These are phyloP conservation scores for Xylaria intraflava DNA, from an alignment of 495 filamentous ascomycete species.

Conservation along the genomic window DNA sequence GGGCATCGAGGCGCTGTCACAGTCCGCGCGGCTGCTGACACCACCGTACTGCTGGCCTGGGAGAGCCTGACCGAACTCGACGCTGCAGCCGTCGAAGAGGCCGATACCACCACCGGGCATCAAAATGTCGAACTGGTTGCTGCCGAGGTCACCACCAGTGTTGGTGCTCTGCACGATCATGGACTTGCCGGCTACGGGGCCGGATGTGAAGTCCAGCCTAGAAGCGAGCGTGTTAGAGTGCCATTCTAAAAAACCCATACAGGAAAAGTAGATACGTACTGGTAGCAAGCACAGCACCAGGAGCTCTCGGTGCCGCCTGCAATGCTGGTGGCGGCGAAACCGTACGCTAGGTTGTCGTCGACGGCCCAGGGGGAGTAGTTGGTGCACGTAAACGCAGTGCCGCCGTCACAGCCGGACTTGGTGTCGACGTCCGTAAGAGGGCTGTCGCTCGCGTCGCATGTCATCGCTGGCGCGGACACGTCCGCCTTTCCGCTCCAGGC, in stretches of 20 bases:
- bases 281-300: conserved; percentile 55
- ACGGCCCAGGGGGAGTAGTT: conserved; percentile 51
- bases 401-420: conserved; percentile 36
- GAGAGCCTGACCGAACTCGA: conserved; percentile 45
- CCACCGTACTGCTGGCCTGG: conserved; percentile 52
- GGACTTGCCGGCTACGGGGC: conserved; percentile 44
- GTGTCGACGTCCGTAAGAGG: conserved; percentile 24
- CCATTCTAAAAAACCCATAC: not conserved
- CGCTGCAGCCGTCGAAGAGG: conserved; percentile 47
- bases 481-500: conserved; percentile 49
- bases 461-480: conserved; percentile 42
- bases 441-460: conserved; percentile 47
- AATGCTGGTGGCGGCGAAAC: conserved; percentile 48
- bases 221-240: conserved; percentile 8
- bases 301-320: conserved; percentile 35
- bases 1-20: conserved; percentile 40
- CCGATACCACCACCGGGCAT: conserved; percentile 56
- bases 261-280: conserved; percentile 37
- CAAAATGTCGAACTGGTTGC: conserved; percentile 53
- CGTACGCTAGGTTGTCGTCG: conserved; percentile 45
- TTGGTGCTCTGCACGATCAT: conserved; percentile 60
- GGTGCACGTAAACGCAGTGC: conserved; percentile 47
- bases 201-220: conserved; percentile 33
- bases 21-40: conserved; percentile 40
- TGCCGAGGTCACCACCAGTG: conserved; percentile 50